Percentiles rank a stretch among this genome's conserved stretches.
Evolutionary conservation across 1,139 yeast species (phyloP).

Genomic region (Keqinozyma sinolaborantium): DNA sequence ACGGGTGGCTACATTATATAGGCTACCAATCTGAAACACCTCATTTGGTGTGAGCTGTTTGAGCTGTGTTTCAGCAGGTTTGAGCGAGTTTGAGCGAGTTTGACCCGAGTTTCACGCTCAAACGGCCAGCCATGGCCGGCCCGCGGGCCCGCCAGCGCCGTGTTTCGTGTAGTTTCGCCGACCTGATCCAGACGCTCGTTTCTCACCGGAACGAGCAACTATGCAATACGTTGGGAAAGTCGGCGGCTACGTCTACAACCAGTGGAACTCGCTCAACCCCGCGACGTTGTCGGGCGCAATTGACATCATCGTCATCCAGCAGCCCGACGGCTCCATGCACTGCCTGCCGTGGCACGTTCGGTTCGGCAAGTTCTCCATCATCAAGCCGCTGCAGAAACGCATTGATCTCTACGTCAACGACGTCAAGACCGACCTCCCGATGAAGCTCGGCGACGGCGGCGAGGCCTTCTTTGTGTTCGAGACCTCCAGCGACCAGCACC

Average conservation of each 20-base stretch:
- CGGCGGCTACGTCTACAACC: constrained; percentile 89
- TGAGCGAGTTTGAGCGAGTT: too few species aligned
- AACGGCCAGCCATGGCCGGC: too few species aligned
- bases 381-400: constrained; percentile 95
- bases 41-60: too few species aligned
- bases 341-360: constrained; percentile 97
- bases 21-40: too few species aligned
- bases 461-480: constrained; percentile 97
- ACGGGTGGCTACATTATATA: too few species aligned
- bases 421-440: constrained; percentile 75
- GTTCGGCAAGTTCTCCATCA: constrained; percentile 88
- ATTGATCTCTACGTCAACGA: constrained; percentile 88
- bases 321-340: constrained; percentile 73
- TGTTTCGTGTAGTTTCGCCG: too few species aligned
- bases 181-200: too few species aligned
- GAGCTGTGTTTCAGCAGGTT: too few species aligned
- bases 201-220: too few species aligned
- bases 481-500: constrained; percentile 54
- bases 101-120: too few species aligned
- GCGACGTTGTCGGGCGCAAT: constrained; percentile 96
- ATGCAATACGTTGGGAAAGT: constrained; percentile 98
- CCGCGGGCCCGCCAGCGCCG: too few species aligned
- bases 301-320: constrained; percentile 95
- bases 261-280: constrained; percentile 96
- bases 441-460: constrained; percentile 97